Percentiles rank a stretch among this genome's conserved stretches.
Conservation (phyloP, 2,329 filamentous ascomycete species). For the Botrytis deweyae region DNA sequence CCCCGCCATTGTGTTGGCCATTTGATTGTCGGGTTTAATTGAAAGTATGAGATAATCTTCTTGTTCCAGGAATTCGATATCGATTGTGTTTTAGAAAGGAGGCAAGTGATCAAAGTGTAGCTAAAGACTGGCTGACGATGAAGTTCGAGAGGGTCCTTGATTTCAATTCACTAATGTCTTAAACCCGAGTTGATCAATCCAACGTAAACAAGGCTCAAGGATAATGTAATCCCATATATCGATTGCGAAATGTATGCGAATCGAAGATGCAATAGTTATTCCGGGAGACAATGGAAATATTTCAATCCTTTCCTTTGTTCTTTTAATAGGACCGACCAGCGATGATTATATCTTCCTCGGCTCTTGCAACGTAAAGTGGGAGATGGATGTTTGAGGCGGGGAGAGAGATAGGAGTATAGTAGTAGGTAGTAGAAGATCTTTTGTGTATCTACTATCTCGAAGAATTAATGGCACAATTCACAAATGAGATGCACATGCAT, state of each 20-base stretch:
- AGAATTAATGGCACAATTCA: conserved; percentile 1
- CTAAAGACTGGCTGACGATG: not conserved
- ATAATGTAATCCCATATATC: not conserved
- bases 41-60: not conserved
- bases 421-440: not conserved
- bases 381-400: not conserved
- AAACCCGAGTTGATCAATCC: conserved; percentile 1
- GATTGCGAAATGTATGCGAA: not conserved
- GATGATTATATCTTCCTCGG: conserved; percentile 7
- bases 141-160: not conserved
- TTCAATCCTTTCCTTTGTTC: conserved; percentile 2
- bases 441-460: conserved; percentile 2
- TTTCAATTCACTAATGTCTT: conserved; percentile 14
- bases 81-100: not conserved
- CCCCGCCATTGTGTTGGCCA: not conserved
- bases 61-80: not conserved
- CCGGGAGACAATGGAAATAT: conserved; percentile 3
- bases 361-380: not conserved
- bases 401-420: not conserved
- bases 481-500: not conserved
- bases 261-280: conserved; percentile 6
- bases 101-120: conserved; percentile 10
- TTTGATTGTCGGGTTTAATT: not conserved
- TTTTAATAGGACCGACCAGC: not conserved
- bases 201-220: not conserved